Evolutionary conservation across 2,329 filamentous ascomycete species (phyloP).

Genomic region (Monilinia aucupariae): DNA sequence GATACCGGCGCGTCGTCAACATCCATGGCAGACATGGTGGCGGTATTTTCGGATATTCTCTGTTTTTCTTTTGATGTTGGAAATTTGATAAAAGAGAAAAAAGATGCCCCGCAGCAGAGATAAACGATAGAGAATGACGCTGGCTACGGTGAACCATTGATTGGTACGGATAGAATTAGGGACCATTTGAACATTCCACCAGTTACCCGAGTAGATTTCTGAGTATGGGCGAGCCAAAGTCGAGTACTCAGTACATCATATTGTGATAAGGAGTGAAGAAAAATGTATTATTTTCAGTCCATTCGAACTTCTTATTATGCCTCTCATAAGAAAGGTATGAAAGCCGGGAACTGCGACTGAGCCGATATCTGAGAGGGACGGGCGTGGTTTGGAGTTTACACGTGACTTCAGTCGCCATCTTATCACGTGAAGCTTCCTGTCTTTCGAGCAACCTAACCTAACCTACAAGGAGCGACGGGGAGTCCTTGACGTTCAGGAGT

Average conservation of each 20-base stretch:
- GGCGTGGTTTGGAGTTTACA: not conserved
- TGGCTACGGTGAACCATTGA: constrained; percentile 2
- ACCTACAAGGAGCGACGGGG: too few species aligned
- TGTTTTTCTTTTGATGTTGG: constrained; percentile 17
- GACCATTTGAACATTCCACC: not conserved
- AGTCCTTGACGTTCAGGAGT: not conserved
- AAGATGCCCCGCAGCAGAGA: constrained; percentile 24
- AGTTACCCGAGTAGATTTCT: too few species aligned
- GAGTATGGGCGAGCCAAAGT: too few species aligned
- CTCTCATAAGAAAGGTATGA: not conserved
- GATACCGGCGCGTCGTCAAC: constrained; percentile 49
- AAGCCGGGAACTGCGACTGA: not conserved
- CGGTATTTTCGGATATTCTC: constrained; percentile 27
- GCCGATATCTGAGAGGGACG: too few species aligned
- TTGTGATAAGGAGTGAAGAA: not conserved
- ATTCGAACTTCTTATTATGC: too few species aligned
- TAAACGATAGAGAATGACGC: constrained; percentile 18
- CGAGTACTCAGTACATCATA: too few species aligned
- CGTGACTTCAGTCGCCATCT: not conserved
- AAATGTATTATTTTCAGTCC: too few species aligned
- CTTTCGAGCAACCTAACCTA: not conserved
- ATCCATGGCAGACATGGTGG: constrained; percentile 53
- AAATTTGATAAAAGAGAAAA: constrained; percentile 30
- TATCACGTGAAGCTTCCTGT: not conserved
- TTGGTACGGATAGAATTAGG: constrained; percentile 3